Evolutionary conservation across 108 stramenopile species (phyloP).

Genomic region (Aurantiochytrium sp.): DNA sequence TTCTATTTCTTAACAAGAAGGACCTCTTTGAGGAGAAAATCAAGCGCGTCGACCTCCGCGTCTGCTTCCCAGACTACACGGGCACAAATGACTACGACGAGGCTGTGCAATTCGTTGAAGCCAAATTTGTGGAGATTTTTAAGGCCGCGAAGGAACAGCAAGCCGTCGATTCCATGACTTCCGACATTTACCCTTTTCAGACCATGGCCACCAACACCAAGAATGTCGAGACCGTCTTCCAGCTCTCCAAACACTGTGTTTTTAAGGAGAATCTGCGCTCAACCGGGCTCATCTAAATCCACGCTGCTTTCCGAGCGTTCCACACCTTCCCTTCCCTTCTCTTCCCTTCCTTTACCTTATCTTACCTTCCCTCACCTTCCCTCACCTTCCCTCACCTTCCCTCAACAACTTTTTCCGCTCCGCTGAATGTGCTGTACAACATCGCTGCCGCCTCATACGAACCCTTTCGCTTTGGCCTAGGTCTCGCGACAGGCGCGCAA

Average conservation of each 20-base stretch:
- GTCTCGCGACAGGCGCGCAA: too few relatives aligned
- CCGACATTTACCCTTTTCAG: constrained; percentile 44
- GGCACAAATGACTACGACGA: background rate
- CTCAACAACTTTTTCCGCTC: too few relatives aligned
- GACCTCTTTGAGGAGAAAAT: constrained; percentile 96
- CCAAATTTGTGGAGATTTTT: background rate
- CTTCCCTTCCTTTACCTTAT: too few relatives aligned
- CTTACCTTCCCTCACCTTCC: too few relatives aligned
- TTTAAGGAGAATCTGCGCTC: background rate
- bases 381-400: too few relatives aligned
- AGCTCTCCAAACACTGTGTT: background rate
- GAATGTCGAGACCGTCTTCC: constrained; percentile 51
- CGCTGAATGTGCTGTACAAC: too few relatives aligned
- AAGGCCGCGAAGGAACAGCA: background rate
- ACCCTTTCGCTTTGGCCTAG: too few relatives aligned
- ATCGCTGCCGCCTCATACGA: too few relatives aligned
- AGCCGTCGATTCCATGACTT: background rate
- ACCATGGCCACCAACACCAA: constrained; percentile 58
- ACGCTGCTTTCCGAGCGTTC: too few relatives aligned
- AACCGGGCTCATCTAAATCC: background rate
- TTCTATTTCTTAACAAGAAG: constrained; percentile 93
- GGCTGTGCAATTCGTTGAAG: background rate
- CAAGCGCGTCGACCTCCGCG: constrained; percentile 20
- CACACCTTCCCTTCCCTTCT: too few relatives aligned
- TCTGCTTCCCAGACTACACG: background rate